A percentile compares a stretch with the other conserved stretches of the same genome.
Evolutionary conservation across 2,329 filamentous ascomycete species (phyloP).

Genomic region (Cladosporium oxysporum): DNA sequence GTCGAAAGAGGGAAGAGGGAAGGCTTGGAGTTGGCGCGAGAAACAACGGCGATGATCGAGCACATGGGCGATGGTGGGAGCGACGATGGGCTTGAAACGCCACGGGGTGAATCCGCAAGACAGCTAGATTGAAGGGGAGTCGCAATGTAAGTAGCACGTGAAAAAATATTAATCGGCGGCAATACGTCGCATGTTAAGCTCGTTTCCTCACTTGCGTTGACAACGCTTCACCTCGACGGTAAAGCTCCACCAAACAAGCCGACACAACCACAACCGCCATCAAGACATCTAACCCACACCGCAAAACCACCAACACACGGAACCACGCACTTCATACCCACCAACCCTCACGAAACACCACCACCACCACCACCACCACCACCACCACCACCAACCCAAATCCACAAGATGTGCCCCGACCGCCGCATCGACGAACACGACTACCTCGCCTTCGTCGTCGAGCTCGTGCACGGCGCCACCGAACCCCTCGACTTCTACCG

Average conservation of each 20-base stretch:
- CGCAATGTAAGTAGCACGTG: background rate
- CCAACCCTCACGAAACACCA: background rate
- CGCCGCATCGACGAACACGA: background rate
- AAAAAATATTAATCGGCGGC: background rate
- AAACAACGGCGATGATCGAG: slow-evolving; percentile 19
- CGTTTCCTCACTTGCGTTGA: background rate
- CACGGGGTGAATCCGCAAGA: background rate
- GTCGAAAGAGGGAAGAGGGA: slow-evolving; percentile 62
- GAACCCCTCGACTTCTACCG: background rate
- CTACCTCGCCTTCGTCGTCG: background rate
- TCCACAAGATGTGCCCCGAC: background rate
- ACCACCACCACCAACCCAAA: background rate
- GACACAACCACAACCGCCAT: background rate
- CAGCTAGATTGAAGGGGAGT: background rate
- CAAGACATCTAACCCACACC: background rate
- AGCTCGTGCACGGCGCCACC: background rate
- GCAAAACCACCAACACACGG: background rate
- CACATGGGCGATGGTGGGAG: background rate
- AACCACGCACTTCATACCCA: background rate
- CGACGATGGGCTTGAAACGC: background rate
- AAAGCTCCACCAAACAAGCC: background rate
- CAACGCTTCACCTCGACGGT: background rate
- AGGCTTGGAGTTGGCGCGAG: slow-evolving; percentile 41
- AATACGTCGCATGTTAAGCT: background rate
- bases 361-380: background rate